Conservation (phyloP, 768 basidiomycete genomes). For the Lactarius sanguifluus region DNA sequence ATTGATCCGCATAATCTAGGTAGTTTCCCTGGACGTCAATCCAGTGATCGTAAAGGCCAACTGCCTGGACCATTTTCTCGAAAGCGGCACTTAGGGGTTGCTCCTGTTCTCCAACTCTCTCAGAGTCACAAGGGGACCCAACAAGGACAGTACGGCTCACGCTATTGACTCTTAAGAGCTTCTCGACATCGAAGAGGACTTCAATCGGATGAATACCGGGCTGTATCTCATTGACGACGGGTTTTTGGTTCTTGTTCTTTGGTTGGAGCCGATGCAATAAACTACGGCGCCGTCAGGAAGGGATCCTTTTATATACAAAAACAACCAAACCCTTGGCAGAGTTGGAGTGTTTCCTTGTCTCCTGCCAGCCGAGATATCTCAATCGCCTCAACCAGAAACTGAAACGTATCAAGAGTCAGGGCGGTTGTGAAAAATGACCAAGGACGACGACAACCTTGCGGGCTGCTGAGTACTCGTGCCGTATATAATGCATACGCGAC, state of each 20-base stretch:
- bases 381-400: slow-evolving; percentile 79
- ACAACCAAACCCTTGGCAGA: slow-evolving; percentile 65
- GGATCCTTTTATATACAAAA: slow-evolving; percentile 2
- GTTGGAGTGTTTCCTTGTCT: slow-evolving; percentile 71
- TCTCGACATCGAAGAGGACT: slow-evolving; percentile 72
- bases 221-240: slow-evolving; percentile 68
- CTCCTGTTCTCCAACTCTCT: slow-evolving; percentile 10
- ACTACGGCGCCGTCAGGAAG: slow-evolving; percentile 39
- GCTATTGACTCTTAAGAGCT: slow-evolving; percentile 66
- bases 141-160: slow-evolving; percentile 39
- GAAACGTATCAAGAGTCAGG: slow-evolving; percentile 18
- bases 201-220: slow-evolving; percentile 74
- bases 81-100: slow-evolving; percentile 49
- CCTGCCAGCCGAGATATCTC: slow-evolving; percentile 70
- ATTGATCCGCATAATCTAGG: slow-evolving; percentile 58
- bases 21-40: slow-evolving; percentile 53
- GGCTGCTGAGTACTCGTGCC: slow-evolving; percentile 65
- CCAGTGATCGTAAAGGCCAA: slow-evolving; percentile 72
- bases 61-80: slow-evolving; percentile 62
- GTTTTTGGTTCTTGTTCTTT: slow-evolving; percentile 45
- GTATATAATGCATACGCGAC: slow-evolving; percentile 73
- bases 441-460: slow-evolving; percentile 49
- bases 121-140: neutral
- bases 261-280: slow-evolving; percentile 71
- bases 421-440: neutral